Base-by-base conservation (phyloP, 116 monocot species). In the Thalassia testudinum region DNA sequence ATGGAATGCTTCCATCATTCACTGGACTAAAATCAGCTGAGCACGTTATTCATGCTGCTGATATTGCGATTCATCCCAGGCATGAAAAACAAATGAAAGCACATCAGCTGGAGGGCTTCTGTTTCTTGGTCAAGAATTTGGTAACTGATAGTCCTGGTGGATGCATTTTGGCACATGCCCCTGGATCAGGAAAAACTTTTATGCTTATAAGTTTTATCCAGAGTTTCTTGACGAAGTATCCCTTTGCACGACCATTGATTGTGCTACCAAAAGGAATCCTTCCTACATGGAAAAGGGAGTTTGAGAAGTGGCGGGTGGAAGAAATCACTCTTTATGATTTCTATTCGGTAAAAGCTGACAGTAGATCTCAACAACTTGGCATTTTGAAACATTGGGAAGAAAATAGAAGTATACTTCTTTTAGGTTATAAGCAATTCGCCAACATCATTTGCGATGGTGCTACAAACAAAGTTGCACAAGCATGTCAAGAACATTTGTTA, bases 141-240 rank as follows among this genome's bases (percentile, higher is more conserved):
- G 44, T 88, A 13, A 38, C 61, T 8, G 95, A 97, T 52, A 79
- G 76, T 47, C 95, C 95, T 14, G 78, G 89, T 10, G 95, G 95
- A 50, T 97, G 89, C 60, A 87, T 97, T 61, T 64, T 97, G 5
- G 95, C 95, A 63, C 95, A 97, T 45, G 54, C 54, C 1, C 82
- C 82, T n/a, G 92, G 86, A 12, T 97, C 95, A 25, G 95, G 95
- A 29, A 97, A 97, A 47, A 97, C 89, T 6, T 88, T 97, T 27
- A 97, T 97, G 95, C 71, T 97, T 27, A 97, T 97, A 45, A 81
- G 85, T 63, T 97, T 97, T 61, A 85, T 97, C 57, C 95, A 97
- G 57, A 88, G 95, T 65, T 97, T 97, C 47, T 60, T 97, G 53
- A 81, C 81, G 0, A 78, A 72, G 59, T 74, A 79, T 62, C 81